Percentiles rank a stretch among this genome's conserved stretches.
Conservation (phyloP, 768 basidiomycete genomes). For the Gymnopilus dilepis region DNA sequence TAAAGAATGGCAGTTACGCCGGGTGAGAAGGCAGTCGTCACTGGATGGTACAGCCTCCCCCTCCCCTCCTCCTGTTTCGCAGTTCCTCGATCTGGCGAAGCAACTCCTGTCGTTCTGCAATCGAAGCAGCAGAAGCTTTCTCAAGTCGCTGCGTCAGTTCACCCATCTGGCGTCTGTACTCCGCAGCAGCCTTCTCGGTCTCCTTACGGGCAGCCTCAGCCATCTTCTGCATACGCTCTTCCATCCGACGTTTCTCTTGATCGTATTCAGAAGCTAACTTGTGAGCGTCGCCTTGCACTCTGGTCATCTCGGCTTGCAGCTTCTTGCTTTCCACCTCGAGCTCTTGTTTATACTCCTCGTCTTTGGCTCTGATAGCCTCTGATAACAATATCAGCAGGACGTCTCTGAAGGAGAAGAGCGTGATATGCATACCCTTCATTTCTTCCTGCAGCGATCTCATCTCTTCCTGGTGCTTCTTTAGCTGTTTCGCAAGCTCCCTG, state of each 20-base stretch:
- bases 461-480: conserved; percentile 49
- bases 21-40: neutral
- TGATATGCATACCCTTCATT: conserved; percentile 6
- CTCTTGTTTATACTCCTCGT: conserved; percentile 50
- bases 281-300: conserved; percentile 44
- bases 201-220: conserved; percentile 20
- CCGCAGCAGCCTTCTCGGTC: conserved; percentile 9
- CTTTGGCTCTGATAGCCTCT: conserved; percentile 47
- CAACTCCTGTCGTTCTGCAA: conserved; percentile 18
- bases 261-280: conserved; percentile 44
- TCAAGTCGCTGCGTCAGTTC: conserved; percentile 1
- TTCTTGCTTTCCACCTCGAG: conserved; percentile 49
- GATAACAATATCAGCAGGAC: neutral
- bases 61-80: conserved; percentile 3
- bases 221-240: conserved; percentile 34
- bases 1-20: neutral
- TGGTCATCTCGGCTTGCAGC: conserved; percentile 47
- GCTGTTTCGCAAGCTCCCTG: conserved; percentile 50
- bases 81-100: conserved; percentile 25
- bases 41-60: conserved; percentile 5
- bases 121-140: conserved; percentile 5
- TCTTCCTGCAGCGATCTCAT: conserved; percentile 49
- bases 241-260: conserved; percentile 39
- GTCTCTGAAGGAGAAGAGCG: neutral
- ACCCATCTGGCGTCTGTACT: conserved; percentile 13